A percentile compares a stretch with the other conserved stretches of the same genome.
These are phyloP conservation scores for Pezicula radicicola DNA, from an alignment of 2,329 filamentous ascomycete genomes.

Conservation along the genomic window DNA sequence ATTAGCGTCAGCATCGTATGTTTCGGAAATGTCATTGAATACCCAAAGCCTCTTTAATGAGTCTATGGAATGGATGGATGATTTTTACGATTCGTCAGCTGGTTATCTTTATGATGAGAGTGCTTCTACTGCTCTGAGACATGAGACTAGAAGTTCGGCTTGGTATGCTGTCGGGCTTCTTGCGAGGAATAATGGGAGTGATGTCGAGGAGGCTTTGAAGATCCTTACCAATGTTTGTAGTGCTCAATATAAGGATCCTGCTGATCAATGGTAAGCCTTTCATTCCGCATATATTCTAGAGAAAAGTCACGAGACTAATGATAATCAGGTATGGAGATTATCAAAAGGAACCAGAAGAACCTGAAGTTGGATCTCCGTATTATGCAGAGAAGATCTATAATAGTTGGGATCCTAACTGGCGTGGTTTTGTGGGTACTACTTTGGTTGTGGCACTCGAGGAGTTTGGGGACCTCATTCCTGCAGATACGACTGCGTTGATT, in stretches of 20 bases:
- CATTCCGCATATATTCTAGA: constrained; percentile 10
- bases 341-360: constrained; percentile 53
- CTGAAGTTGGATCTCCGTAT: constrained; percentile 46
- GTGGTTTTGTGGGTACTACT: constrained; percentile 58
- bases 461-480: constrained; percentile 44
- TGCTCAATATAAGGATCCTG: constrained; percentile 48
- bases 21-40: constrained; percentile 19
- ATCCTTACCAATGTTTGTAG: constrained; percentile 52
- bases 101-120: constrained; percentile 52
- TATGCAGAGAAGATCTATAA: constrained; percentile 52
- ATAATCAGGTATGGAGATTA: constrained; percentile 44
- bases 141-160: constrained; percentile 53
- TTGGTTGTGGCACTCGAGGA: constrained; percentile 58
- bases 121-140: constrained; percentile 41
- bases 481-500: constrained; percentile 36
- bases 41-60: constrained; percentile 40
- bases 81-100: constrained; percentile 47
- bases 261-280: constrained; percentile 49
- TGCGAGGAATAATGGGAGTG: constrained; percentile 47
- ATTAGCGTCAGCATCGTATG: constrained; percentile 9
- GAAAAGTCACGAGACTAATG: background rate
- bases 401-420: constrained; percentile 63
- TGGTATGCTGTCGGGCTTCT: constrained; percentile 60
- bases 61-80: constrained; percentile 54
- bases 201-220: constrained; percentile 46